Percentiles rank a stretch among this genome's conserved stretches.
These are phyloP conservation scores for Ophiostoma australiae DNA, from an alignment of 2,329 filamentous ascomycete species.

Conservation along the genomic window DNA sequence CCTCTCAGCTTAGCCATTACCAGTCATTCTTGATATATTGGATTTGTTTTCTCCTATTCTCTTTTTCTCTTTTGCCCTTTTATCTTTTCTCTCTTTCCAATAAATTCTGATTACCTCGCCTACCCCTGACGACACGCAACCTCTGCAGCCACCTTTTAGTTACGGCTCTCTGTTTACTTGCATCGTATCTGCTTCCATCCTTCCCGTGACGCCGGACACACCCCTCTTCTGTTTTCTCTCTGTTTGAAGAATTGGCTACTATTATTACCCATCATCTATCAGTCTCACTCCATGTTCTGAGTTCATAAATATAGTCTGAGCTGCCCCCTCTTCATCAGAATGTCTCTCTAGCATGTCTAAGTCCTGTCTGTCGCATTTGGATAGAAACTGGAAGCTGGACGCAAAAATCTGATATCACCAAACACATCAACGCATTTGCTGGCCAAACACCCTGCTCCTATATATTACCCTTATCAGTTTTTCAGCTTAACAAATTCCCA, in stretches of 20 bases:
- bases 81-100: neutral
- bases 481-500: neutral
- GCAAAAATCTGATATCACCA: neutral
- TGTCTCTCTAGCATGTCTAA: neutral
- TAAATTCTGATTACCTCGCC: neutral
- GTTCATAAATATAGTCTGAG: neutral
- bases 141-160: conserved; percentile 5
- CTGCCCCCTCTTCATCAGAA: neutral
- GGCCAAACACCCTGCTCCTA: neutral
- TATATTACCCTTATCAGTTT: neutral
- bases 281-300: conserved; percentile 1
- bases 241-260: neutral
- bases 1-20: neutral
- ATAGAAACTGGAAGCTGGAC: neutral
- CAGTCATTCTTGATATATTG: neutral
- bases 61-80: neutral
- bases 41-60: neutral
- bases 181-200: conserved; percentile 9
- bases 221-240: neutral
- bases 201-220: conserved; percentile 12
- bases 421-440: neutral
- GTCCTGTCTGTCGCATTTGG: neutral
- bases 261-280: neutral
- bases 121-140: conserved; percentile 19
- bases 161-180: neutral